These are phyloP conservation scores for Verticillium klebahnii DNA, from an alignment of 2,329 filamentous ascomycete genomes.

Conservation along the genomic window DNA sequence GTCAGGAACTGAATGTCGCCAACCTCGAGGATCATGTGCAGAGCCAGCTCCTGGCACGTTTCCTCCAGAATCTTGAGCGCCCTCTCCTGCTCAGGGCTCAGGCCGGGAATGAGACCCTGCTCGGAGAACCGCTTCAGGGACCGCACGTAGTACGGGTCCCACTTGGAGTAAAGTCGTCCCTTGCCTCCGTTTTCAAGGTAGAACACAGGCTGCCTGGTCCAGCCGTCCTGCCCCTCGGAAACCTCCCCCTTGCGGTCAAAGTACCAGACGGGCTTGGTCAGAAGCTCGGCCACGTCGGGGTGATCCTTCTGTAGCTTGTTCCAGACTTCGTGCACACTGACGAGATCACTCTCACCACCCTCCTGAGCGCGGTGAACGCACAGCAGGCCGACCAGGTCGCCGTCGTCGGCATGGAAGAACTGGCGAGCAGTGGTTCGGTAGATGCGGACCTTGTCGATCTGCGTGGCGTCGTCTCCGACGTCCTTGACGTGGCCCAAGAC, in stretches of 20 bases:
- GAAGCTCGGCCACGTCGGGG: constrained; percentile 70
- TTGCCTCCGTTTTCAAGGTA: constrained; percentile 68
- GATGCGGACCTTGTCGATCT: constrained; percentile 84
- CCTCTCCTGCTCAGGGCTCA: constrained; percentile 64
- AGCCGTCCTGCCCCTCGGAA: constrained; percentile 68
- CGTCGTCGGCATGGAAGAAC: constrained; percentile 82
- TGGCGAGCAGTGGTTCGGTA: constrained; percentile 83
- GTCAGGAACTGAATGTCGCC: constrained; percentile 80
- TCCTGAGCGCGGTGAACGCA: constrained; percentile 75
- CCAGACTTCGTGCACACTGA: constrained; percentile 75
- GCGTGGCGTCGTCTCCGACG: constrained; percentile 72
- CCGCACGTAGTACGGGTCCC: constrained; percentile 84
- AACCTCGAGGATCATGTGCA: constrained; percentile 80
- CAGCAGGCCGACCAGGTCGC: constrained; percentile 77
- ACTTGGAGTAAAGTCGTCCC: constrained; percentile 73
- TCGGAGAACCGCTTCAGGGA: constrained; percentile 72
- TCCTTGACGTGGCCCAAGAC: constrained; percentile 89
- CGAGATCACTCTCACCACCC: constrained; percentile 80
- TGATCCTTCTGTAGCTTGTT: constrained; percentile 71
- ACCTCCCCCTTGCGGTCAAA: constrained; percentile 88
- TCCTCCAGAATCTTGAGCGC: constrained; percentile 69
- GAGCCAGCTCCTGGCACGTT: constrained; percentile 64
- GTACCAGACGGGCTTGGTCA: constrained; percentile 81
- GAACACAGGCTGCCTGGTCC: constrained; percentile 66
- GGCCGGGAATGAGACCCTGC: constrained; percentile 64